Conservation (phyloP, 192 early-diverging fungal species). For the Coemansia guatemalensis region DNA sequence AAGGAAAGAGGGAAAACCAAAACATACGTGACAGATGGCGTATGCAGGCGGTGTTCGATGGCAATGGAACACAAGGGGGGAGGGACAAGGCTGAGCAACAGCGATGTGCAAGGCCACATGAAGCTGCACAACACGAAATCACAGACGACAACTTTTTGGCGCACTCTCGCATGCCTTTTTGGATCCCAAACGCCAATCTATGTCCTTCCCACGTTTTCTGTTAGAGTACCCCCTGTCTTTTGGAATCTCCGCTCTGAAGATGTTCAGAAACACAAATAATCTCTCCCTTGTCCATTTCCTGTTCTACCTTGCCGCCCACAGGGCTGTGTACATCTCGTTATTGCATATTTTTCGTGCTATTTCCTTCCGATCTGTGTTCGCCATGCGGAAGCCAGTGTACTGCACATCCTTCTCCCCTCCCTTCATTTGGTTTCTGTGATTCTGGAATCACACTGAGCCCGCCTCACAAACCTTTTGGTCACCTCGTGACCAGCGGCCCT, state of each 20-base stretch:
- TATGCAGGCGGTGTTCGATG: conserved; percentile 33
- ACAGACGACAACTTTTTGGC: neutral
- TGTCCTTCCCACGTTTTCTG: neutral
- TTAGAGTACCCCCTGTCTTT: neutral
- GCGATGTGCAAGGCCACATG: neutral
- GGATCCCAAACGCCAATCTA: neutral
- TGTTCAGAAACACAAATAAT: neutral
- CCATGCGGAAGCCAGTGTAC: neutral
- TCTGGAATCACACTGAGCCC: neutral
- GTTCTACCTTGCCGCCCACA: neutral
- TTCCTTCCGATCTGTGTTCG: neutral
- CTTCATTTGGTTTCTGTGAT: neutral
- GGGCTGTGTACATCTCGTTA: neutral
- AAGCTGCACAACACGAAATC: neutral
- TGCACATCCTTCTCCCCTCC: neutral
- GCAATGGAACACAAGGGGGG: neutral
- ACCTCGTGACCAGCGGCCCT: neutral
- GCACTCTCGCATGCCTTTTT: neutral
- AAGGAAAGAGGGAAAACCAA: conserved; percentile 2
- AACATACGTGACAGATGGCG: conserved; percentile 6
- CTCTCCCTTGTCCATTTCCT: neutral
- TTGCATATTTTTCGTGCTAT: neutral
- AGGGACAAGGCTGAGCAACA: neutral
- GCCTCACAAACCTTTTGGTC: neutral
- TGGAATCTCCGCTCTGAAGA: neutral